Evolutionary conservation across 2,329 filamentous ascomycete species (phyloP), one percentile per base, ranked within the genome.

Genomic region (Tolypocladium pustulatum): DNA sequence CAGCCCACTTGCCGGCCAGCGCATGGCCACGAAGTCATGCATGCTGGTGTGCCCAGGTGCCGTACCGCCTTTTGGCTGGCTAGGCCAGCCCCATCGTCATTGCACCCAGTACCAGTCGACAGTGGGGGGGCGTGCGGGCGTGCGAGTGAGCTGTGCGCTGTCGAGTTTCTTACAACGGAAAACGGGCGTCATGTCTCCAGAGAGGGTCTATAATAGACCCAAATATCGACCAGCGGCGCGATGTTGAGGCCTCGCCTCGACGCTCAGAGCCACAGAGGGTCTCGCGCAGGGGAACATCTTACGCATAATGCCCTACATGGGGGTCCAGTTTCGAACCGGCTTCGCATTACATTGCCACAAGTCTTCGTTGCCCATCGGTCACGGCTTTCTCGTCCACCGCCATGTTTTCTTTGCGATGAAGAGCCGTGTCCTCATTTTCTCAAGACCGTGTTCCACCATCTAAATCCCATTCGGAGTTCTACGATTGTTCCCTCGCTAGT

Each of bases 11-110:
- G 59, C 56, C 65, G 56, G 61, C 61, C 63, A 65, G 60, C 60
- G 64, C 62, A 65, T 64, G 67, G 65, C 68, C 68, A 68, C 68
- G 65, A 64, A 66, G 59, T 62, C 62, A 56, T 69, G 68, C 68
- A 69, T 69, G 59, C 63, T 63, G 63, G 58, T 55, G 52, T 57
- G 38, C 54, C 37, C 46, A 54, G 56, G 58, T 54, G 60, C 59
- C 55, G 54, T 52, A 56, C 54, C 51, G 36, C 36, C 52, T 25
- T 34, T 20, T 53, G 54, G 55, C 40, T 61, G 46, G 54, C 57
- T 22, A 36, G 41, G 36, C 54, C 32, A 41, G 37, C 52, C 55
- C 43, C 41, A 32, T 55, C 56, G n/a, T 58, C 58, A 49, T 54
- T n/a, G 46, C 36, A 17, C 34, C 43, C 43, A 8, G 46, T 53